These are phyloP conservation scores for Penicillium ucsense DNA, from an alignment of 495 filamentous ascomycete genomes.

Conservation along the genomic window DNA sequence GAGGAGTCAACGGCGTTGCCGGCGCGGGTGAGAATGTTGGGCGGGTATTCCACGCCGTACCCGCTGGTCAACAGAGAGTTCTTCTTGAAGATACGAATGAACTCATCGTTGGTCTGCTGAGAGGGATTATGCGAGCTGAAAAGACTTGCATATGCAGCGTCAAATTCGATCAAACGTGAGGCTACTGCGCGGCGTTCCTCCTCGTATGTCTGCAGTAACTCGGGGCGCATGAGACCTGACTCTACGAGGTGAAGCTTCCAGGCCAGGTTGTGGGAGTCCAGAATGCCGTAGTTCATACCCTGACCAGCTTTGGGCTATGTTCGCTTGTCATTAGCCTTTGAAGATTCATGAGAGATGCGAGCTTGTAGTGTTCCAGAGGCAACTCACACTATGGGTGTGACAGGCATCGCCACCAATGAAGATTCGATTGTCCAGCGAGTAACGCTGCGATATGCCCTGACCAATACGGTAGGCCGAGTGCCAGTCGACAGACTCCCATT, in stretches of 20 bases:
- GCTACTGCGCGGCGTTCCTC: neutral
- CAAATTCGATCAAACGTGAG: neutral
- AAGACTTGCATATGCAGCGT: neutral
- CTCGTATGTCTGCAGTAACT: neutral
- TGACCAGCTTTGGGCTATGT: conserved; percentile 43
- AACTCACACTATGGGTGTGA: conserved; percentile 47
- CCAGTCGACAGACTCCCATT: conserved; percentile 36
- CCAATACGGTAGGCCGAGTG: conserved; percentile 43
- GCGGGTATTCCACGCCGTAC: neutral
- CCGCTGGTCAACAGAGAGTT: neutral
- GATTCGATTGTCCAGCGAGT: conserved; percentile 30
- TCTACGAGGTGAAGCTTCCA: neutral
- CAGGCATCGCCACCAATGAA: conserved; percentile 46
- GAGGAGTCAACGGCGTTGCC: neutral
- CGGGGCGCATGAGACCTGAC: neutral
- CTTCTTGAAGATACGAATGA: neutral
- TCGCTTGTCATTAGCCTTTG: neutral
- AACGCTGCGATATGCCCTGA: conserved; percentile 39
- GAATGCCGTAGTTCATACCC: conserved; percentile 18
- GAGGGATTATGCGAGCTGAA: neutral
- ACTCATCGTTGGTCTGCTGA: neutral
- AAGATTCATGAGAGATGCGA: too few relatives aligned
- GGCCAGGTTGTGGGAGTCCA: neutral
- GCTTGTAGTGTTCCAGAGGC: neutral
- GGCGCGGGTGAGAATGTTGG: neutral